Conservation (phyloP, 768 basidiomycete genomes). For the Tylopilus plumbeoviolaceoides region DNA sequence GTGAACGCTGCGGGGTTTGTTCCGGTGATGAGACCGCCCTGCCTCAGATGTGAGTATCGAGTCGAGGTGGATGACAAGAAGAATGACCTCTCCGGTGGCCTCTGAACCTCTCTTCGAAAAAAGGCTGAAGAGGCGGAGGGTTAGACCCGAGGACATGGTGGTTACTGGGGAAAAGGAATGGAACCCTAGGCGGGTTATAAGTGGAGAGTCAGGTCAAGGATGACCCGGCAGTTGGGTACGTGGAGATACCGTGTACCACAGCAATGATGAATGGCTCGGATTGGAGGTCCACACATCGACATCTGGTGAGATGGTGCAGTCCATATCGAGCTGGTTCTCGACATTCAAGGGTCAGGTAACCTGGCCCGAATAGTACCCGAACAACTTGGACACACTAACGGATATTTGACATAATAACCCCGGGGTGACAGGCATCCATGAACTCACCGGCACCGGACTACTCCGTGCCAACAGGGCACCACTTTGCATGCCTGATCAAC, state of each 20-base stretch:
- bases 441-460: not conserved
- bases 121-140: constrained; percentile 21
- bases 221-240: not conserved
- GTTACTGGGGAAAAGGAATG: not conserved
- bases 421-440: not conserved
- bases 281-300: not conserved
- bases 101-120: constrained; percentile 9
- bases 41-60: constrained; percentile 2
- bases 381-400: not conserved
- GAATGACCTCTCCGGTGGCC: constrained; percentile 23
- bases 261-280: not conserved
- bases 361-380: no score
- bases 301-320: not conserved
- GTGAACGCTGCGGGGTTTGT: constrained; percentile 69
- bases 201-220: not conserved
- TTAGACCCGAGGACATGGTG: not conserved
- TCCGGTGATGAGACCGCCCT: constrained; percentile 77
- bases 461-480: no score
- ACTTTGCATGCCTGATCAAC: not conserved
- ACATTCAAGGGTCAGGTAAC: not conserved
- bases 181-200: not conserved
- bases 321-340: not conserved
- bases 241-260: not conserved
- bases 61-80: not conserved
- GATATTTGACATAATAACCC: not conserved